Evolutionary conservation across 306 rosid genomes (phyloP), one percentile per base, ranked within the genome.

Genomic region (Vicia sativa): DNA sequence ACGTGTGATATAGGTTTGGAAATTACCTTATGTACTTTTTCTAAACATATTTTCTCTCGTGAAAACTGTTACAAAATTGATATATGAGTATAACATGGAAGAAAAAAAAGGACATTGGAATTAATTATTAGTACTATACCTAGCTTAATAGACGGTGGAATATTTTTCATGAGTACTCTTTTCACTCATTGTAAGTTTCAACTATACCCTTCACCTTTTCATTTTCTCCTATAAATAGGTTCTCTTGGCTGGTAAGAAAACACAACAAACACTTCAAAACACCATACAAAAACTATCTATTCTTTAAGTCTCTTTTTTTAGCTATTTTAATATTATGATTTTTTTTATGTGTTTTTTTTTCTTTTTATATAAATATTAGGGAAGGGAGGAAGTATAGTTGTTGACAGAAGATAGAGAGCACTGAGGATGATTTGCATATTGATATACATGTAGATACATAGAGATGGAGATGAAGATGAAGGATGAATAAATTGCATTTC

Each of bases 391-490:
- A 70, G n/a, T 67, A 79, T 49, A 77, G 88, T 42, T 77, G 96
- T 87, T 92, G 98, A 92, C 96, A 90, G 98, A 92, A 92, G 98
- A 92, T 92, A 92, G 98, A 92, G 98, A 85, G 96, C 98, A 92
- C 98, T 60, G 84, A 92, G 38, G 83, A 68, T 82, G 77, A 75
- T 72, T 41, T 75, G 83, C 86, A 67, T 12, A 53, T 9, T 48
- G 0, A 69, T 0, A 45, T 2, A 67, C 8, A 49, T 4, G 1
- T 8, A 55, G 26, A 34, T 39, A 67, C 8, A 49, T 5, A 1
- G 21, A 56, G 26, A 23, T 41, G 67, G 35, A 70, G 16, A 9
- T 8, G 23, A 21, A 21, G 23, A 7, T 19, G 9, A 14, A 44
- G 2, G 49, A 5, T 44, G 4, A 41, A 48, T 16, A 4, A 42